Percentiles rank a stretch among this genome's conserved stretches.
Evolutionary conservation across 345 rosid species (phyloP).

Genomic region (Eucalyptus curtisii): DNA sequence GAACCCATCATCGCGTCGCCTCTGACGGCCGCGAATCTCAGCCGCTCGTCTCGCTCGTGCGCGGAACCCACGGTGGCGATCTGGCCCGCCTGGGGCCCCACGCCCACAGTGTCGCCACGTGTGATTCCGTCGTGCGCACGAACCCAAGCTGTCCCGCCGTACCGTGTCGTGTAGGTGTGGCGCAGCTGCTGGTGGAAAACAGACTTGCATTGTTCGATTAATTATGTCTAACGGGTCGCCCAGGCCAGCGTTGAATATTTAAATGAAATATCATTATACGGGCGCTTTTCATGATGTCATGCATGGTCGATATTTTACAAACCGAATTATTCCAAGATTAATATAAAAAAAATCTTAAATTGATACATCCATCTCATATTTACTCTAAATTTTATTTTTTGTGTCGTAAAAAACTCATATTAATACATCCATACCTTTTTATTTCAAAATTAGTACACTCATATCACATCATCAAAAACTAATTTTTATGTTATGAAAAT

Average conservation of each 20-base stretch:
- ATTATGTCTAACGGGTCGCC: neutral
- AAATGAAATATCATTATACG: neutral
- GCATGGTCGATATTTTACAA: neutral
- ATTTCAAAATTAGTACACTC: too few relatives aligned
- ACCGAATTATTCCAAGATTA: too few relatives aligned
- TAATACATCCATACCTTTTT: accelerated
- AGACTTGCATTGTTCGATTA: neutral
- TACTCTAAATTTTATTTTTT: accelerated
- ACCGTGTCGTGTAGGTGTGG: neutral
- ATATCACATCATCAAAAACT: neutral
- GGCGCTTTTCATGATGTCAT: neutral
- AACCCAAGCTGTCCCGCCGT: neutral
- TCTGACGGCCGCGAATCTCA: neutral
- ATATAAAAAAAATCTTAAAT: too few relatives aligned
- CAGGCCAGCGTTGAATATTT: neutral
- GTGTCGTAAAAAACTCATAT: too few relatives aligned
- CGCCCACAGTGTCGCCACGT: neutral
- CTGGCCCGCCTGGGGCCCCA: neutral
- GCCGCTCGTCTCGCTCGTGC: neutral
- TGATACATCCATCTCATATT: too few relatives aligned
- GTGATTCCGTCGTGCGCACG: neutral
- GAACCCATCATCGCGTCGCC: neutral
- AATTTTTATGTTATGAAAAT: too few relatives aligned
- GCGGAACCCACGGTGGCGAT: neutral
- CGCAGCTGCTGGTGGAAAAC: neutral